phyloP scores from a whole-genome alignment of 768 basidiomycete species.

The Chalciporus chontae region DNA sequence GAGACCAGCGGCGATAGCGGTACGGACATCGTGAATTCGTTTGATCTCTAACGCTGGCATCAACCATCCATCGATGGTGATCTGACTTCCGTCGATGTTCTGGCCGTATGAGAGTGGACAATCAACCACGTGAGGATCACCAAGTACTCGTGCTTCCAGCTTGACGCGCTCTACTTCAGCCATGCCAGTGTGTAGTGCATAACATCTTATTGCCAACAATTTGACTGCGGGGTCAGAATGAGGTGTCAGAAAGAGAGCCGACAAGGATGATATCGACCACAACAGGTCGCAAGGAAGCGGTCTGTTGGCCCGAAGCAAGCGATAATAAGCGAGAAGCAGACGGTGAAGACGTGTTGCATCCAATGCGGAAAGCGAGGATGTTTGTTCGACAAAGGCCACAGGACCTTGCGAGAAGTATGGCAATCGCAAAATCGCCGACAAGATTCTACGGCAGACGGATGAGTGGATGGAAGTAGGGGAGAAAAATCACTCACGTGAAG shows the following conservation, averaged over 20 bases:
- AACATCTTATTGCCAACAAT: conserved; percentile 73
- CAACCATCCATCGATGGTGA: conserved; percentile 74
- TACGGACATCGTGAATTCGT: conserved; percentile 52
- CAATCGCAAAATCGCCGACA: conserved; percentile 48
- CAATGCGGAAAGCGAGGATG: conserved; percentile 27
- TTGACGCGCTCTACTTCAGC: conserved; percentile 70
- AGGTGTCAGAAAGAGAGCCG: conserved; percentile 42
- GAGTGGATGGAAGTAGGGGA: conserved; percentile 2
- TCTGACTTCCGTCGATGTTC: conserved; percentile 42
- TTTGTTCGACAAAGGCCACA: conserved; percentile 41
- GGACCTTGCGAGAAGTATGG: conserved; percentile 50
- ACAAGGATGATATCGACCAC: conserved; percentile 54
- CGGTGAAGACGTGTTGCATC: conserved; percentile 56
- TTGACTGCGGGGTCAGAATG: conserved; percentile 63
- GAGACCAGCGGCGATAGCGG: conserved; percentile 39
- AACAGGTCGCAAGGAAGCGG: conserved; percentile 55
- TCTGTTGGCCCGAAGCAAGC: conserved; percentile 72
- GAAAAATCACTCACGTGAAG: conserved; percentile 52
- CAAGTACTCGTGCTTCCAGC: conserved; percentile 59
- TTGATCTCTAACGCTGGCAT: conserved; percentile 67
- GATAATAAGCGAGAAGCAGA: conserved; percentile 75
- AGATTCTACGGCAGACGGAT: conserved; percentile 39
- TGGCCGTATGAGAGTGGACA: conserved; percentile 58
- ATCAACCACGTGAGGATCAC: conserved; percentile 55
- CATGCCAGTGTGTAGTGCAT: conserved; percentile 74